A percentile compares a stretch with the other conserved stretches of the same genome.
Conservation (phyloP, 1,139 yeast species). For the Protomyces pachydermus region DNA sequence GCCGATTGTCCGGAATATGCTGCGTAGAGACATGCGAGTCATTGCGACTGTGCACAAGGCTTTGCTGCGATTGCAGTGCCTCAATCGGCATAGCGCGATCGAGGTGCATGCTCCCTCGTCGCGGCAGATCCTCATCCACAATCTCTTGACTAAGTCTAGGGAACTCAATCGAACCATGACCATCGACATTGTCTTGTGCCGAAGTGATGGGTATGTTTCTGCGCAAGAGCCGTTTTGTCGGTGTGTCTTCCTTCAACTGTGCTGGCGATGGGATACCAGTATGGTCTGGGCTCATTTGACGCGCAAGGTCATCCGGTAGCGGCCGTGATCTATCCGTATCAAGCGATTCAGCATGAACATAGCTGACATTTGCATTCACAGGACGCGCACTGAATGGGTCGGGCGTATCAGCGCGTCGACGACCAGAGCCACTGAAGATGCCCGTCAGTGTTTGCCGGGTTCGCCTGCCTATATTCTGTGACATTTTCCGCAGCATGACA, state of each 20-base stretch:
- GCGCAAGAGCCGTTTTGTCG: background rate
- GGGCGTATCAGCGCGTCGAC: background rate
- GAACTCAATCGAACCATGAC: conserved; percentile 19
- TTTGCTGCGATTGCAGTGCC: background rate
- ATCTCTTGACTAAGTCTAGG: conserved; percentile 16
- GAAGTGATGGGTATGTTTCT: conserved; percentile 3
- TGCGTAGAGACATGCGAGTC: background rate
- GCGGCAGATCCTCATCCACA: conserved; percentile 5
- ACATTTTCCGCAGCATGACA: conserved; percentile 25
- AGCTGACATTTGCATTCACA: conserved; percentile 10
- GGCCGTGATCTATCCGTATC: background rate
- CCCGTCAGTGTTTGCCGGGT: conserved; percentile 17
- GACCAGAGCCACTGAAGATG: conserved; percentile 7
- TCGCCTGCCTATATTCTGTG: conserved; percentile 13
- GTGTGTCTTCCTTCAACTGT: background rate
- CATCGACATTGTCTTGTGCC: conserved; percentile 18
- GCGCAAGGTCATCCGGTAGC: background rate
- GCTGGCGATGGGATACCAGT: background rate
- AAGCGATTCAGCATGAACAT: conserved; percentile 11
- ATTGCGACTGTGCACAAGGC: background rate
- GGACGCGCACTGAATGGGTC: background rate
- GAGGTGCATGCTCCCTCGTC: conserved; percentile 25
- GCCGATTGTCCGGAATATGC: background rate
- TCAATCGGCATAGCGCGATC: conserved; percentile 21
- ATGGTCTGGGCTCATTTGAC: background rate